Evolutionary conservation across 2,329 filamentous ascomycete species (phyloP).

Genomic region (Neoascochyta sp.): DNA sequence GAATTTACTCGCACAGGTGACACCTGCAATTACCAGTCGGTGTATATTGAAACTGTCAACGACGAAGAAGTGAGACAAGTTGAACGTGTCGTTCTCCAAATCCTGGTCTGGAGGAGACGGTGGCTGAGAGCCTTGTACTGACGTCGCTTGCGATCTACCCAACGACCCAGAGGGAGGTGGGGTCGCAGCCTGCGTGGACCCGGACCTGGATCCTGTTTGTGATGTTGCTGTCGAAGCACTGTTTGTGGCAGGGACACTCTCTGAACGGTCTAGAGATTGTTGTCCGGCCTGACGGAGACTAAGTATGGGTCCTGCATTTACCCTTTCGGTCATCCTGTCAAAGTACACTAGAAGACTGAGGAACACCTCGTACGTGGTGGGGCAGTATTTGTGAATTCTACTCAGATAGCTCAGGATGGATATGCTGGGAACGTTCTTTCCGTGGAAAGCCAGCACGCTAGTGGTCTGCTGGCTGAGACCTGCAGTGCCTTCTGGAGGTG

Average conservation of each 20-base stretch:
- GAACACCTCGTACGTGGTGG: constrained; percentile 97
- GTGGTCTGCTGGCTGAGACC: constrained; percentile 61
- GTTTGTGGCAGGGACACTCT: constrained; percentile 29
- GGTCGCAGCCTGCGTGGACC: constrained; percentile 44
- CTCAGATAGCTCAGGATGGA: constrained; percentile 94
- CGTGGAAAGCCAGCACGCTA: constrained; percentile 89
- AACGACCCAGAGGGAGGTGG: constrained; percentile 50
- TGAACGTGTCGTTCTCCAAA: constrained; percentile 47
- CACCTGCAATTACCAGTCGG: constrained; percentile 89
- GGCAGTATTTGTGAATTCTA: constrained; percentile 97
- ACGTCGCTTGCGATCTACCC: constrained; percentile 38
- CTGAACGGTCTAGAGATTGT: constrained; percentile 40
- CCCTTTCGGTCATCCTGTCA: constrained; percentile 95
- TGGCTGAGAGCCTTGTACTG: constrained; percentile 26
- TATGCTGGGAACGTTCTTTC: constrained; percentile 96
- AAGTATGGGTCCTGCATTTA: constrained; percentile 76
- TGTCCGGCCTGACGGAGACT: constrained; percentile 55
- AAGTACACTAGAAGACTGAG: constrained; percentile 94
- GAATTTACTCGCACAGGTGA: constrained; percentile 98
- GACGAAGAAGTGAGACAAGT: constrained; percentile 74
- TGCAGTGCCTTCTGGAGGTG: constrained; percentile 56
- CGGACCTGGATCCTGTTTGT: constrained; percentile 21
- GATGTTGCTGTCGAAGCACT: constrained; percentile 22
- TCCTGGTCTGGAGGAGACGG: constrained; percentile 39
- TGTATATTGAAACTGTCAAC: constrained; percentile 99